A percentile compares a stretch with the other conserved stretches of the same genome.
Evolutionary conservation across 371 early-diverging fungal species (phyloP).

Genomic region (Apophysomyces trapeziformis): DNA sequence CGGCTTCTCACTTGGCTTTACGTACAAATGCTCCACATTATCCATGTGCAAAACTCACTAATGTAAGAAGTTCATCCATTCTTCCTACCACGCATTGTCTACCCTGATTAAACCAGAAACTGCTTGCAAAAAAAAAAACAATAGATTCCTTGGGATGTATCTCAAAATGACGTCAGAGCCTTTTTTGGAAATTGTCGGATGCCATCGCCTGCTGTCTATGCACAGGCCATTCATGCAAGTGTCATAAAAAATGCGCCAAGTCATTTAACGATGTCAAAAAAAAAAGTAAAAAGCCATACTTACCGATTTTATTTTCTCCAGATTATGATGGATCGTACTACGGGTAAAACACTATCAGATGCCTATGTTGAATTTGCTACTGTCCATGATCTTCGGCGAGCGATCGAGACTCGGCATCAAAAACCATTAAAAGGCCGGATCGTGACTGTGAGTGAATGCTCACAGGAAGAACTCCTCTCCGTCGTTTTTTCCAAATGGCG

Average conservation of each 20-base stretch:
- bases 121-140: not conserved
- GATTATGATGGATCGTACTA: constrained; percentile 65
- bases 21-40: constrained; percentile 20
- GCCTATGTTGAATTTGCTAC: constrained; percentile 68
- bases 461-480: constrained; percentile 68
- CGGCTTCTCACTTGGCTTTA: not conserved
- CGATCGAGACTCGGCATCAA: constrained; percentile 56
- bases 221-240: constrained; percentile 59
- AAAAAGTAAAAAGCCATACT: not conserved
- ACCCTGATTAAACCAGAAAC: not conserved
- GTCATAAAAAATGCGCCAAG: not conserved
- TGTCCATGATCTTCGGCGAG: constrained; percentile 43
- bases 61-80: constrained; percentile 31
- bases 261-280: not conserved
- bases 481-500: constrained; percentile 74
- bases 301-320: constrained; percentile 7
- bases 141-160: constrained; percentile 66
- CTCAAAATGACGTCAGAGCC: constrained; percentile 55
- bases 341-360: constrained; percentile 70
- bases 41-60: constrained; percentile 47
- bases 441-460: constrained; percentile 61
- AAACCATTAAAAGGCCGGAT: constrained; percentile 69
- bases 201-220: constrained; percentile 41
- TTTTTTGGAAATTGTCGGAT: constrained; percentile 48
- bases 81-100: not conserved